Percentiles rank a stretch among this genome's conserved stretches.
phyloP scores from a whole-genome alignment of 306 rosid species.

The Potentilla sterilis region DNA sequence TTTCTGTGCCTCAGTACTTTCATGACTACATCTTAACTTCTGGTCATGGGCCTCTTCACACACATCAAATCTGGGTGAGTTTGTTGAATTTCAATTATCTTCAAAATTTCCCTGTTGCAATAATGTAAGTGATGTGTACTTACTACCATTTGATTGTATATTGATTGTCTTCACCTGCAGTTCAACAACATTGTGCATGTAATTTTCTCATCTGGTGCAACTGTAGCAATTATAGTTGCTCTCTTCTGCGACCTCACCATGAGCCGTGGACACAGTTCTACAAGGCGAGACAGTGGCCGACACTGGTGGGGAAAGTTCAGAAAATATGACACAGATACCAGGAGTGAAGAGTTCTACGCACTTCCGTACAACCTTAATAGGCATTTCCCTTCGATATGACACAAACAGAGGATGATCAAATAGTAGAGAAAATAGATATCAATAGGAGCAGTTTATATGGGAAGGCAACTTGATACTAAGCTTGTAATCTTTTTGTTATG shows the following conservation, averaged over 20 bases:
- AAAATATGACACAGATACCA: conserved; percentile 42
- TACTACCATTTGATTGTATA: background rate
- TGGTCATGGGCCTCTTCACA: conserved; percentile 66
- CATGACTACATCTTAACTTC: conserved; percentile 37
- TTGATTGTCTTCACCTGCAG: conserved; percentile 33
- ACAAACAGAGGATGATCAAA: background rate
- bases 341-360: conserved; percentile 70
- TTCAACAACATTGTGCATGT: conserved; percentile 69
- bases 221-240: conserved; percentile 62
- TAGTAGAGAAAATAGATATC: background rate
- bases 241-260: conserved; percentile 59
- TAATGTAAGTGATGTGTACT: background rate
- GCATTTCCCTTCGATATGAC: conserved; percentile 77
- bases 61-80: conserved; percentile 56
- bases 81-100: background rate
- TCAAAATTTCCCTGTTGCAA: background rate
- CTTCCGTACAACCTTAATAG: conserved; percentile 57
- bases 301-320: conserved; percentile 87
- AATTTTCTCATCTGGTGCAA: conserved; percentile 76
- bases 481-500: background rate
- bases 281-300: conserved; percentile 73
- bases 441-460: background rate
- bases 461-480: background rate
- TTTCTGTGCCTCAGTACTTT: conserved; percentile 79
- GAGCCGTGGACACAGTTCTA: conserved; percentile 34